phyloP scores from a whole-genome alignment of 176 grass and related monocot species.

The Triticum urartu region DNA sequence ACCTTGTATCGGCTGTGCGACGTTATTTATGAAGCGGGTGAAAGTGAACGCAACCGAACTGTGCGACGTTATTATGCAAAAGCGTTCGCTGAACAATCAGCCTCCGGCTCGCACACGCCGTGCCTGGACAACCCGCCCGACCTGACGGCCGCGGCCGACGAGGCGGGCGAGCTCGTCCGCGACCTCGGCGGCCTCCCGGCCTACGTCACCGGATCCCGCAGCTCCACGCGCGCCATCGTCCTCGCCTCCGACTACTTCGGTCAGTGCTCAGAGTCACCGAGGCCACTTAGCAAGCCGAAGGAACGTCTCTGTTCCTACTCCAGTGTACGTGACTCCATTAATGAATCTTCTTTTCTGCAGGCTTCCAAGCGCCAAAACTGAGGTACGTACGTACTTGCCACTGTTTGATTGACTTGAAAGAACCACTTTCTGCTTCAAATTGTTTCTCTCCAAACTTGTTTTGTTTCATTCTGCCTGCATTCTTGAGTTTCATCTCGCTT shows the following conservation, averaged over 20 bases:
- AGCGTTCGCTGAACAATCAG: no score
- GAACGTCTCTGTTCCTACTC: not conserved
- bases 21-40: no score
- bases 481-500: not conserved
- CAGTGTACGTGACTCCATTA: not conserved
- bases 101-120: not conserved
- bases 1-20: no score
- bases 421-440: not conserved
- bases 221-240: slow-evolving; percentile 39
- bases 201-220: slow-evolving; percentile 29
- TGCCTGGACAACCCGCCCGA: slow-evolving; percentile 60
- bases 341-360: not conserved
- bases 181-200: slow-evolving; percentile 45
- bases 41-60: no score
- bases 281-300: no score
- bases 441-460: not conserved
- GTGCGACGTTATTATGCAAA: no score
- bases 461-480: not conserved
- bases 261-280: not conserved
- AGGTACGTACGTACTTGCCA: not conserved
- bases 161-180: slow-evolving; percentile 41
- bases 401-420: not conserved
- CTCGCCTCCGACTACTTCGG: slow-evolving; percentile 64
- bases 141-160: slow-evolving; percentile 25
- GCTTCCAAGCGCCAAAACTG: slow-evolving; percentile 14